Evolutionary conservation across 2,329 filamentous ascomycete genomes (phyloP), one percentile per base, ranked within the genome.

Genomic region (Meredithiella fracta): DNA sequence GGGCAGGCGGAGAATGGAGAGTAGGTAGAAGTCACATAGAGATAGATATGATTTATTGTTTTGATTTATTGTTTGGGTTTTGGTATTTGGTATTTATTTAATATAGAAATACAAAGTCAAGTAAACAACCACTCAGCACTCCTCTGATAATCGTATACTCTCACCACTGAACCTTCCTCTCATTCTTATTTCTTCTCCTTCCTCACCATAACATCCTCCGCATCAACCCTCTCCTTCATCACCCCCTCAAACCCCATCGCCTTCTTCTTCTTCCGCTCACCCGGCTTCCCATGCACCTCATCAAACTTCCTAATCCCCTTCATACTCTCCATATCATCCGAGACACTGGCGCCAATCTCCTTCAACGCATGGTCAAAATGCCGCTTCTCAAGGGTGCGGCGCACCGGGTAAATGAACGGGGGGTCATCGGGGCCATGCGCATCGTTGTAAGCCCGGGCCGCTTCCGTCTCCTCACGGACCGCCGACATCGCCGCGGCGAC

Each of bases 251-350:
- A 85, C 0, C 81, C 81, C 69, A 84, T 77, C 5, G 66, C 68
- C 59, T 70, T 71, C 56, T 67, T 68, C 63, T 70, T 79, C 64
- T 79, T 77, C 64, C 80, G 83, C 37, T 83, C 78, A 65, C 95
- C 89, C 1, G 58, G 54, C 47, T 59, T 60, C 7, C 60, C 60
- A 66, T 90, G 98, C 67, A 91, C 85, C 69, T 95, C 87, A 65
- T 98, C 92, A 65, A 97, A 98, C 69, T 94, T 94, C 63, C 87
- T 79, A 63, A 98, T 95, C 11, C 86, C 86, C 61, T 80, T 79
- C 60, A 98, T 72, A 31, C 81, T 87, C 51, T 80, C 75, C 91
- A 96, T 97, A 64, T 98, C 90, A 67, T 96, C 91, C 63, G 81
- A 90, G 61, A 96, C 90, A 63, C 86, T 94, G 0, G 92, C 89